Percentiles rank a stretch among this genome's conserved stretches.
Conservation (phyloP, 2,329 filamentous ascomycete genomes). For the Cephalotrichum gorgonifer region DNA sequence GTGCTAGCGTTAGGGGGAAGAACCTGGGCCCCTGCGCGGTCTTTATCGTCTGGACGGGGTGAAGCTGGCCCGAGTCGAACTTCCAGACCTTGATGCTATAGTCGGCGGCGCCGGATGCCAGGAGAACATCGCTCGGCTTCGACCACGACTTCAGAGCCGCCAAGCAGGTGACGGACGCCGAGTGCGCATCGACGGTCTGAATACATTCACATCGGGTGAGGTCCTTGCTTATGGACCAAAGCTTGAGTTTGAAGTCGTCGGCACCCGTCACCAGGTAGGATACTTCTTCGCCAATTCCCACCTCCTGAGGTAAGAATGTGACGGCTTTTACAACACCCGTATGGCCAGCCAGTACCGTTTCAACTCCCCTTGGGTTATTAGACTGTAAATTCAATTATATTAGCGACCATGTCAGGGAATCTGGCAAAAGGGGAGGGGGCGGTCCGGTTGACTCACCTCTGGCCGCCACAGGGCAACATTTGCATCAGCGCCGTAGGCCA, state of each 20-base stretch:
- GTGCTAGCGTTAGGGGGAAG: constrained; percentile 68
- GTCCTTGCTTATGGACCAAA: constrained; percentile 44
- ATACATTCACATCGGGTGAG: constrained; percentile 25
- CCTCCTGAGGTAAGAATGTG: constrained; percentile 55
- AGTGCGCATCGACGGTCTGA: constrained; percentile 52
- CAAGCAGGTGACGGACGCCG: constrained; percentile 65
- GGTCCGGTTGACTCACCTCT: constrained; percentile 52
- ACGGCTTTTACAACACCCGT: constrained; percentile 73
- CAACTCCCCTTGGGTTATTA: constrained; percentile 44
- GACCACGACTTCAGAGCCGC: constrained; percentile 26
- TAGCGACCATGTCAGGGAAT: not conserved
- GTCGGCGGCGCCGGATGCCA: constrained; percentile 77
- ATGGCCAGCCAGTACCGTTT: constrained; percentile 62
- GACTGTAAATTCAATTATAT: constrained; percentile 17
- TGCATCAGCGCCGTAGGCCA: constrained; percentile 83
- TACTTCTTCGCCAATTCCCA: constrained; percentile 29
- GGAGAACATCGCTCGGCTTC: constrained; percentile 25
- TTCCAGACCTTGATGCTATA: constrained; percentile 63
- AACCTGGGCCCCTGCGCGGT: constrained; percentile 57
- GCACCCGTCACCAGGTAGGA: constrained; percentile 67
- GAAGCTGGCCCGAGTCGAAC: constrained; percentile 36
- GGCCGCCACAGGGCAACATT: constrained; percentile 87
- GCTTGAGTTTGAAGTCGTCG: constrained; percentile 64
- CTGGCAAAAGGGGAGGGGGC: not conserved
- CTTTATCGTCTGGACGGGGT: constrained; percentile 59